Evolutionary conservation across 768 basidiomycete genomes (phyloP), one percentile per base, ranked within the genome.

Genomic region (Suillus ampliporus): DNA sequence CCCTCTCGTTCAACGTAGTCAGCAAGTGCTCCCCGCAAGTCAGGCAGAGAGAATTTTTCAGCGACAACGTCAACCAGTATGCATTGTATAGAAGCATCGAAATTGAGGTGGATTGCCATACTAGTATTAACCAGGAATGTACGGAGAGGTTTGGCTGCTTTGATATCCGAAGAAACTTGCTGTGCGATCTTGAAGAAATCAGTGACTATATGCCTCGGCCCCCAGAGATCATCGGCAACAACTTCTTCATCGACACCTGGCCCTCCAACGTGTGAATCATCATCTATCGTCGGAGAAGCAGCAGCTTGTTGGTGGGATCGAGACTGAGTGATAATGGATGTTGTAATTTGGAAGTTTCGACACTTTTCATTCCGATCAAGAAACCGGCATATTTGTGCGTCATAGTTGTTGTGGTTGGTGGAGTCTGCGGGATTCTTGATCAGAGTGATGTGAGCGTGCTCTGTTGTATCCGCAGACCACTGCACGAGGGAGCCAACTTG

Each of bases 391-490:
- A 80, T 80, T 64, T 81, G 78, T 0, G 71, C 13, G 41, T 61
- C 43, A 40, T 64, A 64, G 44, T 64, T 50, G 48, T 78, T 69
- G 60, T 79, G 78, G 11, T 67, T 72, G 17, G 37, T 56, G 21
- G 70, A 41, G 5, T 69, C 61, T 44, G 74, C 64, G 21, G 77
- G 76, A 35, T 73, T 62, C 60, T 78, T 79, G 63, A 79, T 69
- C 17, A 71, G 58, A 5, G 65, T 66, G 61, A 77, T 76, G 56
- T 81, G 74, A 14, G 74, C 66, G 44, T 73, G 68, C 60, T 81
- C 73, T 19, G 77, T 78, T 13, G 68, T 60, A 66, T 81, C 74
- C 1, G 74, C 72, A 48, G 76, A 73, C 73, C 73, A 78, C 37
- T 64, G 54, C 31, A 64, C 68, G 3, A 75, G 53, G 14, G 66